A percentile compares a stretch with the other conserved stretches of the same genome.
phyloP scores from a whole-genome alignment of 495 filamentous ascomycete genomes.

The Neurospora sp. region DNA sequence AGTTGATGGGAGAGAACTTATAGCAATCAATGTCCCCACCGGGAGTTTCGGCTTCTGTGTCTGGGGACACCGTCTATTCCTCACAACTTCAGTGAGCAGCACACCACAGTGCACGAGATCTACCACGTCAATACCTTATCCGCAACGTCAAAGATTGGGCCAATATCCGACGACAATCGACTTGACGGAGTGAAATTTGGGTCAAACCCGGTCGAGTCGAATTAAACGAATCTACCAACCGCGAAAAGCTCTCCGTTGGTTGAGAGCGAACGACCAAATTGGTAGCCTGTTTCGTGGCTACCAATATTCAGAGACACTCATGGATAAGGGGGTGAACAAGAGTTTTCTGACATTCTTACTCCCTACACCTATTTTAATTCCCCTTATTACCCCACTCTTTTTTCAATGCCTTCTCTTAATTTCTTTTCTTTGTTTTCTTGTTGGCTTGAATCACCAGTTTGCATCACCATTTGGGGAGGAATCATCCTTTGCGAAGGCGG shows the following conservation, averaged over 20 bases:
- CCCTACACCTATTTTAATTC: background rate
- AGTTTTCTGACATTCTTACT: background rate
- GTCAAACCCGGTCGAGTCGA: background rate
- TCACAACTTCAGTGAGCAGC: slow-evolving; percentile 28
- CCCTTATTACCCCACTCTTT: background rate
- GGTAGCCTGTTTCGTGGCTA: background rate
- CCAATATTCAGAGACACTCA: background rate
- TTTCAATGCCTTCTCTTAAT: background rate
- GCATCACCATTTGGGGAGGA: background rate
- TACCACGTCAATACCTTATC: background rate
- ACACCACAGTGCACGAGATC: slow-evolving; percentile 1
- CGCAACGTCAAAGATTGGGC: background rate
- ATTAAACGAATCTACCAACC: background rate
- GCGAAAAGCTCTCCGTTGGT: background rate
- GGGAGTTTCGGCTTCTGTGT: slow-evolving; percentile 41
- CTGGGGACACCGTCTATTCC: slow-evolving; percentile 38
- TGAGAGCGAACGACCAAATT: background rate
- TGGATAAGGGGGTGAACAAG: background rate
- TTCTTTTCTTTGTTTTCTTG: background rate
- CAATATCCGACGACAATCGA: background rate
- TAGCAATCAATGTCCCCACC: slow-evolving; percentile 47
- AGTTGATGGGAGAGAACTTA: slow-evolving; percentile 43
- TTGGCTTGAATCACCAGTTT: background rate
- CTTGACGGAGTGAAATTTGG: background rate
- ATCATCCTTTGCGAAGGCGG: background rate